A percentile compares a stretch with the other conserved stretches of the same genome.
Conservation (phyloP, 257 asterid genomes). For the Salvia hispanica region DNA sequence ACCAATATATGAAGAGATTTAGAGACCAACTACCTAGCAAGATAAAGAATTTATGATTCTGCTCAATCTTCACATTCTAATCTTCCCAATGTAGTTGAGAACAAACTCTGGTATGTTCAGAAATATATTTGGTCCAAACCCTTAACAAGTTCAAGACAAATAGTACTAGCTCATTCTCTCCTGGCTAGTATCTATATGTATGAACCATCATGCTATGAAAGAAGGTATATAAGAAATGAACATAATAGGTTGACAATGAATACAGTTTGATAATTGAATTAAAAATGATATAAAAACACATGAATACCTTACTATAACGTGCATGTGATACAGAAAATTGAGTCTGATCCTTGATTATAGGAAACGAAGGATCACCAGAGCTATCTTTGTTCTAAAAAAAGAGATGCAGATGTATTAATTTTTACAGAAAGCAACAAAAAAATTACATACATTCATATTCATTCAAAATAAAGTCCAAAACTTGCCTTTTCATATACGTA, state of each 20-base stretch:
- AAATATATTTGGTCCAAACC: neutral
- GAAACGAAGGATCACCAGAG: slow-evolving; percentile 94
- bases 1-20: neutral
- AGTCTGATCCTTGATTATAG: slow-evolving; percentile 86
- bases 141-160: neutral
- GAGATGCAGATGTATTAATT: slow-evolving; percentile 11
- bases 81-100: neutral
- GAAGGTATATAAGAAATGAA: neutral
- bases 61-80: neutral
- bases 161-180: neutral
- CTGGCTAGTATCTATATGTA: neutral
- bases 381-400: slow-evolving; percentile 81
- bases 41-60: neutral
- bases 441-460: slow-evolving; percentile 19
- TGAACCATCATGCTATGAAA: slow-evolving; percentile 16
- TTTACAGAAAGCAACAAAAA: slow-evolving; percentile 14
- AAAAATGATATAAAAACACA: neutral
- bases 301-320: slow-evolving; percentile 89
- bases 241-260: slow-evolving; percentile 19
- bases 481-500: slow-evolving; percentile 94
- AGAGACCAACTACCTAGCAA: slow-evolving; percentile 15
- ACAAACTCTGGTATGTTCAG: neutral
- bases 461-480: slow-evolving; percentile 27
- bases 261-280: neutral
- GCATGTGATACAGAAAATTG: slow-evolving; percentile 96